Percentiles rank a stretch among this genome's conserved stretches.
Evolutionary conservation across 768 basidiomycete species (phyloP).

Genomic region (Guyanaporus albipodus): DNA sequence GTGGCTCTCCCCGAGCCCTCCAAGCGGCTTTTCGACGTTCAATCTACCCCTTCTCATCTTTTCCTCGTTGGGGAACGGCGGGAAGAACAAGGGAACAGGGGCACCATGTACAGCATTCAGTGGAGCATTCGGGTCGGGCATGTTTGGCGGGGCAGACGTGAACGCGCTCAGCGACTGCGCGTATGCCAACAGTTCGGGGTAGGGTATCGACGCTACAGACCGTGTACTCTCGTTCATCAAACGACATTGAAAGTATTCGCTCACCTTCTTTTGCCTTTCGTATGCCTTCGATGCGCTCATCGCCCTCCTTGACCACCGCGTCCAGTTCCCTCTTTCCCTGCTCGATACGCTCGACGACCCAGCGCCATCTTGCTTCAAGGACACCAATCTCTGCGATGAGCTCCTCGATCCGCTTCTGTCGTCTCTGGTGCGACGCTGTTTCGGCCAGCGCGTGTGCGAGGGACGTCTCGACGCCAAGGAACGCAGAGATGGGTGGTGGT

Average conservation of each 20-base stretch:
- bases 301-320: conserved; percentile 68
- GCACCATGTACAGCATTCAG: conserved; percentile 47
- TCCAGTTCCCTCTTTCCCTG: conserved; percentile 67
- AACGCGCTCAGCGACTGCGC: conserved; percentile 83
- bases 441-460: conserved; percentile 64
- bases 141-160: conserved; percentile 85
- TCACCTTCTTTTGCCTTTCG: conserved; percentile 68
- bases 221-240: background rate
- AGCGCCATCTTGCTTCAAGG: conserved; percentile 64
- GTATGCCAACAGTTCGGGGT: conserved; percentile 78
- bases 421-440: conserved; percentile 68
- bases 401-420: conserved; percentile 68
- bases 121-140: conserved; percentile 68
- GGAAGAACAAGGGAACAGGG: conserved; percentile 78
- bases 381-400: conserved; percentile 68
- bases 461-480: conserved; percentile 58
- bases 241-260: conserved; percentile 11
- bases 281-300: conserved; percentile 65
- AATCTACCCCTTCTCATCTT: conserved; percentile 83
- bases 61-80: conserved; percentile 88
- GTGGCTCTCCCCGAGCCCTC: conserved; percentile 74
- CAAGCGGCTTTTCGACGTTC: conserved; percentile 77
- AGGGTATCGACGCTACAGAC: conserved; percentile 65
- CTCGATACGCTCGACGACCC: conserved; percentile 62
- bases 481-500: conserved; percentile 51